phyloP scores from a whole-genome alignment of 345 rosid genomes.

The Euphorbia peplus region DNA sequence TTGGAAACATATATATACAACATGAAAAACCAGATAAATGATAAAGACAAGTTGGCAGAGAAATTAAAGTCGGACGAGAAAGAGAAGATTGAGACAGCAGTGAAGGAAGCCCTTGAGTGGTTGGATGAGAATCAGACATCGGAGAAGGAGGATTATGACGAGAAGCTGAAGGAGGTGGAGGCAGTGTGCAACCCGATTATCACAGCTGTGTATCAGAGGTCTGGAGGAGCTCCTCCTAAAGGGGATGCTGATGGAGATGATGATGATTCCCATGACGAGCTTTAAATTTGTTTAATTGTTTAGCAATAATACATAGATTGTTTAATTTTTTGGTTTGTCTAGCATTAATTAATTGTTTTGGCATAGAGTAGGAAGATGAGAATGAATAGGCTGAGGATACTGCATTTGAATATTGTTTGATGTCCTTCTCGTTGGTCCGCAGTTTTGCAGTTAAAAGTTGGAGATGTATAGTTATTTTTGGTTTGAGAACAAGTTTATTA shows the following conservation, averaged over 20 bases:
- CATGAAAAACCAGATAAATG: constrained; percentile 24
- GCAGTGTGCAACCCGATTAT: constrained; percentile 32
- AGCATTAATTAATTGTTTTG: not conserved
- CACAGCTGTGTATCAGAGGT: constrained; percentile 23
- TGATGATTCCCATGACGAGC: constrained; percentile 12
- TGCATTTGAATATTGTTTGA: not conserved
- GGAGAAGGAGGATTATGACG: constrained; percentile 28
- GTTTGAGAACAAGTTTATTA: no score
- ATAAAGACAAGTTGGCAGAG: constrained; percentile 24
- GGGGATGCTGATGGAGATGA: constrained; percentile 3
- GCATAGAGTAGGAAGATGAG: not conserved
- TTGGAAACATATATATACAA: constrained; percentile 29
- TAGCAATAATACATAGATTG: no score
- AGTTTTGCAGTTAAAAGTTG: not conserved
- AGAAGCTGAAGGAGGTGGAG: constrained; percentile 34
- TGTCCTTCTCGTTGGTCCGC: no score
- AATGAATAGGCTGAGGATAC: no score
- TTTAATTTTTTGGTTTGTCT: not conserved
- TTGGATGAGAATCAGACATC: constrained; percentile 33
- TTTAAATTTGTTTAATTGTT: not conserved
- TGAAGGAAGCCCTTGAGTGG: constrained; percentile 25
- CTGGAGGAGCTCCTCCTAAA: constrained; percentile 20
- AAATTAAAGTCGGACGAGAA: constrained; percentile 24
- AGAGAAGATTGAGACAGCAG: constrained; percentile 22
- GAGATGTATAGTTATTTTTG: not conserved